A percentile compares a stretch with the other conserved stretches of the same genome.
Evolutionary conservation across 2,329 filamentous ascomycete genomes (phyloP).

Genomic region (Magnaporthales sp.): DNA sequence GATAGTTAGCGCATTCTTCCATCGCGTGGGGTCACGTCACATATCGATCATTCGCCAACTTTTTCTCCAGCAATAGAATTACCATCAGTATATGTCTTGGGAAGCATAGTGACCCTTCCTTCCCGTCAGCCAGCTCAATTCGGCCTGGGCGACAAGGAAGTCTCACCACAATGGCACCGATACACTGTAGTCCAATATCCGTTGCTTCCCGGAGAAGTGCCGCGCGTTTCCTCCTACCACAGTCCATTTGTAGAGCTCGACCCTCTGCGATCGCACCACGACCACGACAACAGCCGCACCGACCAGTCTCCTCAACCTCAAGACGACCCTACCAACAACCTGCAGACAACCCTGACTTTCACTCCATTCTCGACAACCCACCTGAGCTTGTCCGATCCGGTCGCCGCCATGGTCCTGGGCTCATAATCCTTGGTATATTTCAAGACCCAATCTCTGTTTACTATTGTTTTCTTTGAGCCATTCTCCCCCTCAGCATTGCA

Average conservation of each 20-base stretch:
- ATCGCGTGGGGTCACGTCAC: conserved; percentile 1
- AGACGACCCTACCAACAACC: conserved; percentile 36
- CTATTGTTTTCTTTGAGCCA: not conserved
- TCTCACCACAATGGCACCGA: not conserved
- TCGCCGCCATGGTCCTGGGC: conserved; percentile 65
- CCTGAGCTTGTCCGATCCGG: conserved; percentile 69
- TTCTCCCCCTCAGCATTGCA: not conserved
- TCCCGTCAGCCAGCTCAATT: not conserved
- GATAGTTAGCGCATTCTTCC: not conserved
- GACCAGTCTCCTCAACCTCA: conserved; percentile 20
- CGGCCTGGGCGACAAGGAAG: not conserved
- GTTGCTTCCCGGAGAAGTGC: not conserved
- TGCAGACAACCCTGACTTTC: conserved; percentile 70
- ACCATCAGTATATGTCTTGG: not conserved
- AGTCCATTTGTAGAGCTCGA: not conserved
- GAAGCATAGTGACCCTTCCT: not conserved
- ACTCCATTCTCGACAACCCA: conserved; percentile 80
- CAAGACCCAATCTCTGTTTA: not conserved
- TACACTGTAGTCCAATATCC: not conserved
- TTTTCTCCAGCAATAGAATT: not conserved
- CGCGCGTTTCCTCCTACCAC: not conserved
- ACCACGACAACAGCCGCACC: conserved; percentile 5
- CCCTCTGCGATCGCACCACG: not conserved
- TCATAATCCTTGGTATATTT: conserved; percentile 62
- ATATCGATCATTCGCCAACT: not conserved